Conservation (phyloP, 495 filamentous ascomycete species). For the Tuber aestivum region DNA sequence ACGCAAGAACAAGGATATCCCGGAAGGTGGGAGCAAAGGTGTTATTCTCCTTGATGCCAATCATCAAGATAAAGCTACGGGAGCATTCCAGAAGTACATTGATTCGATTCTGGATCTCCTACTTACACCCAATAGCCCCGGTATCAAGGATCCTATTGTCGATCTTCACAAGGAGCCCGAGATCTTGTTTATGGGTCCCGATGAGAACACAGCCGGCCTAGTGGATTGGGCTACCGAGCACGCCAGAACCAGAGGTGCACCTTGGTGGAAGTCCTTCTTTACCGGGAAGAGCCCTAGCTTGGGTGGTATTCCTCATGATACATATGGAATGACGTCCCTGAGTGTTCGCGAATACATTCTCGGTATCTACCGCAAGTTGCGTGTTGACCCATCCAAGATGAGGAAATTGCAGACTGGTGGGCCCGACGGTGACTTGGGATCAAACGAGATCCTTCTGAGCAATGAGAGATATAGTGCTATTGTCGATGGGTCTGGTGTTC, state of each 20-base stretch:
- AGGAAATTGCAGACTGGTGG: slow-evolving; percentile 96
- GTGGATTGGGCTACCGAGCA: slow-evolving; percentile 98
- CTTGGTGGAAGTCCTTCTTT: slow-evolving; percentile 99
- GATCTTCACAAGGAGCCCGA: slow-evolving; percentile 90
- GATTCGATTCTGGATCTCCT: slow-evolving; percentile 95
- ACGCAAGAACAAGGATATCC: slow-evolving; percentile 99
- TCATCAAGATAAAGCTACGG: slow-evolving; percentile 83
- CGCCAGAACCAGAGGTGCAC: slow-evolving; percentile 76
- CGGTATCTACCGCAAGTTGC: slow-evolving; percentile 92
- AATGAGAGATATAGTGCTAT: slow-evolving; percentile 91
- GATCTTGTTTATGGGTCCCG: slow-evolving; percentile 96
- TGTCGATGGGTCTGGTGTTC: slow-evolving; percentile 86
- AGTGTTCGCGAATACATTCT: slow-evolving; percentile 93
- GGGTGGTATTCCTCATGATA: slow-evolving; percentile 92
- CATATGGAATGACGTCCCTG: slow-evolving; percentile 95
- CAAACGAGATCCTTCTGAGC: slow-evolving; percentile 92
- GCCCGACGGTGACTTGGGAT: slow-evolving; percentile 92
- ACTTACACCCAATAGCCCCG: slow-evolving; percentile 78
- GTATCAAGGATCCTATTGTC: slow-evolving; percentile 97
- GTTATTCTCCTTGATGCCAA: slow-evolving; percentile 89
- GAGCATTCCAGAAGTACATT: slow-evolving; percentile 99
- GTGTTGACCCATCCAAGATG: slow-evolving; percentile 73
- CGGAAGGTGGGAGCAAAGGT: slow-evolving; percentile 97
- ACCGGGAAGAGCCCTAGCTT: slow-evolving; percentile 95
- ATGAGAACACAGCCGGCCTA: slow-evolving; percentile 96